phyloP scores from a whole-genome alignment of 140 eudicot species.

The Flaveria floridana region DNA sequence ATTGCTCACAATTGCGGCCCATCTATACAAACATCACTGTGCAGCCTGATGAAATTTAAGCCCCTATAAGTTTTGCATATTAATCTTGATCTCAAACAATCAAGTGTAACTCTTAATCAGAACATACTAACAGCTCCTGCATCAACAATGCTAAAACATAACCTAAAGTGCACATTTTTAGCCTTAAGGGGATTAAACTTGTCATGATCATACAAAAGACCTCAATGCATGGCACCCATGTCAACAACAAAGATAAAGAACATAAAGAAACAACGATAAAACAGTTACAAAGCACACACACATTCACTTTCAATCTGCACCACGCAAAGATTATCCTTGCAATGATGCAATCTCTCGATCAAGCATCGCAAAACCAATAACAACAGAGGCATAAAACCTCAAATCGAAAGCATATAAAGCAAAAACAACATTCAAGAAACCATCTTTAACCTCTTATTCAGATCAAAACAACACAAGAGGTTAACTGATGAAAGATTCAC shows the following conservation, averaged over 20 bases:
- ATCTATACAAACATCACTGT: not conserved
- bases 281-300: not conserved
- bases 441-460: constrained; percentile 5
- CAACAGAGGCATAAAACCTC: constrained; percentile 16
- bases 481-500: constrained; percentile 10
- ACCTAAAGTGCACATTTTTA: not conserved
- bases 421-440: not conserved
- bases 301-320: constrained; percentile 28
- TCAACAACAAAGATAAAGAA: constrained; percentile 7
- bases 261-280: not conserved
- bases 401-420: not conserved
- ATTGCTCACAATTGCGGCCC: not conserved
- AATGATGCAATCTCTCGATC: not conserved
- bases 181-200: not conserved
- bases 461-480: not conserved
- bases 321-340: constrained; percentile 33
- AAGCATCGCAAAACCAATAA: not conserved
- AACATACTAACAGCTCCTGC: constrained; percentile 2
- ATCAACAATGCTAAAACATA: constrained; percentile 5
- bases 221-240: constrained; percentile 21
- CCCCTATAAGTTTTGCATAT: not conserved
- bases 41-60: not conserved
- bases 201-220: not conserved
- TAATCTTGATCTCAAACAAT: not conserved
- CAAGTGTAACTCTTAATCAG: not conserved